These are phyloP conservation scores for Rhodocollybia butyracea DNA, from an alignment of 768 basidiomycete genomes.

Conservation along the genomic window DNA sequence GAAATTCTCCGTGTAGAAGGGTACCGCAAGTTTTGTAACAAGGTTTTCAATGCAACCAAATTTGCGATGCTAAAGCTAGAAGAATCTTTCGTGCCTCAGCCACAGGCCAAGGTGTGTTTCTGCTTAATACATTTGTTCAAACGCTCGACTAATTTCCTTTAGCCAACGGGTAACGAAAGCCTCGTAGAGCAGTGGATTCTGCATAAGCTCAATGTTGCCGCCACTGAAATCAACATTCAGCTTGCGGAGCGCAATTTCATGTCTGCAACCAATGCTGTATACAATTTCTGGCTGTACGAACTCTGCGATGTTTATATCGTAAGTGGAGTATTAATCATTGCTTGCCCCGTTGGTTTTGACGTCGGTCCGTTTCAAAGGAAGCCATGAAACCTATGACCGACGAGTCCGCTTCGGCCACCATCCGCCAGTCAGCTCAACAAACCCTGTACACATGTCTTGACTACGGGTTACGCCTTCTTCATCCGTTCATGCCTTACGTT, in stretches of 20 bases:
- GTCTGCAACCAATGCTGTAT: slow-evolving; percentile 76
- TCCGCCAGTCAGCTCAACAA: slow-evolving; percentile 84
- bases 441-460: slow-evolving; percentile 96
- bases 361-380: slow-evolving; percentile 53
- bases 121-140: not conserved
- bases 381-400: slow-evolving; percentile 99
- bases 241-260: slow-evolving; percentile 89
- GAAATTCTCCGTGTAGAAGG: slow-evolving; percentile 96
- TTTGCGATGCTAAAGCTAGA: slow-evolving; percentile 99
- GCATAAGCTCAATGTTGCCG: slow-evolving; percentile 86
- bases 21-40: slow-evolving; percentile 99
- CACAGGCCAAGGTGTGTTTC: slow-evolving; percentile 57
- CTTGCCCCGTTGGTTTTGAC: not conserved
- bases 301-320: slow-evolving; percentile 99
- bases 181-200: slow-evolving; percentile 95
- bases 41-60: slow-evolving; percentile 98
- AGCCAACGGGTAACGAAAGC: slow-evolving; percentile 89
- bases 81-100: slow-evolving; percentile 72
- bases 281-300: slow-evolving; percentile 98
- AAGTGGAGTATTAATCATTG: slow-evolving; percentile 23
- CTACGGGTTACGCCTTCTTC: slow-evolving; percentile 81
- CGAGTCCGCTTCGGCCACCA: slow-evolving; percentile 56
- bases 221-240: slow-evolving; percentile 69
- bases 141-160: not conserved
- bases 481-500: slow-evolving; percentile 99